Evolutionary conservation across 2,329 filamentous ascomycete genomes (phyloP).

Genomic region (Didymella pinodella): DNA sequence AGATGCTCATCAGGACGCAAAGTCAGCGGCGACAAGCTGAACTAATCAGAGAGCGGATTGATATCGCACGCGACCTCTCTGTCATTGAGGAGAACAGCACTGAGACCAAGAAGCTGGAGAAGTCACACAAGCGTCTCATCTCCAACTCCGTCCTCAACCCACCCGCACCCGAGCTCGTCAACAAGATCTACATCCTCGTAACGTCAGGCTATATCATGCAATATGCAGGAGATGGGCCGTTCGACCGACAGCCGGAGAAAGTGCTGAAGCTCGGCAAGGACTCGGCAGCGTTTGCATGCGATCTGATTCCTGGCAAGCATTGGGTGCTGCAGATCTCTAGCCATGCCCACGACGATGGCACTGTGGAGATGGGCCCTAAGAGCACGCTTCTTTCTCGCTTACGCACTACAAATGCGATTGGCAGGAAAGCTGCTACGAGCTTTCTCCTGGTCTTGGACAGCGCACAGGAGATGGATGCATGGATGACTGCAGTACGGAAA

Average conservation of each 20-base stretch:
- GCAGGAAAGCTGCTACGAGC: constrained; percentile 65
- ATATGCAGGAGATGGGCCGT: constrained; percentile 74
- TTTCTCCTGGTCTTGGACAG: constrained; percentile 77
- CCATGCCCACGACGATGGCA: constrained; percentile 66
- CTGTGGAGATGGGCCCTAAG: constrained; percentile 51
- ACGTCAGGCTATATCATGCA: constrained; percentile 77
- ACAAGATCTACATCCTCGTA: constrained; percentile 75
- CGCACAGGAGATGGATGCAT: constrained; percentile 77
- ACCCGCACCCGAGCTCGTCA: constrained; percentile 69
- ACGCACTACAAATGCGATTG: constrained; percentile 64
- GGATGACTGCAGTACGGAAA: constrained; percentile 72
- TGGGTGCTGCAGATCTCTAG: constrained; percentile 82
- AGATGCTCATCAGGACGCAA: constrained; percentile 69
- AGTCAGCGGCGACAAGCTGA: constrained; percentile 62
- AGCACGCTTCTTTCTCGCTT: constrained; percentile 72
- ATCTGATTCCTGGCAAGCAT: constrained; percentile 79
- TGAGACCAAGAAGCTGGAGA: constrained; percentile 47
- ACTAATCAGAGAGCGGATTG: constrained; percentile 48
- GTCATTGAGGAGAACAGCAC: constrained; percentile 38
- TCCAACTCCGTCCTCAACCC: constrained; percentile 53
- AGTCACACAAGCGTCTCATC: constrained; percentile 54
- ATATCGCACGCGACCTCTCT: constrained; percentile 46
- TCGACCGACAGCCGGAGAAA: constrained; percentile 77
- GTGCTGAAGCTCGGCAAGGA: constrained; percentile 74
- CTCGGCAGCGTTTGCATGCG: constrained; percentile 81